Evolutionary conservation across 1,284 basidiomycete species (phyloP), one percentile per base, ranked within the genome.

Genomic region (Tilletiaria anomala): DNA sequence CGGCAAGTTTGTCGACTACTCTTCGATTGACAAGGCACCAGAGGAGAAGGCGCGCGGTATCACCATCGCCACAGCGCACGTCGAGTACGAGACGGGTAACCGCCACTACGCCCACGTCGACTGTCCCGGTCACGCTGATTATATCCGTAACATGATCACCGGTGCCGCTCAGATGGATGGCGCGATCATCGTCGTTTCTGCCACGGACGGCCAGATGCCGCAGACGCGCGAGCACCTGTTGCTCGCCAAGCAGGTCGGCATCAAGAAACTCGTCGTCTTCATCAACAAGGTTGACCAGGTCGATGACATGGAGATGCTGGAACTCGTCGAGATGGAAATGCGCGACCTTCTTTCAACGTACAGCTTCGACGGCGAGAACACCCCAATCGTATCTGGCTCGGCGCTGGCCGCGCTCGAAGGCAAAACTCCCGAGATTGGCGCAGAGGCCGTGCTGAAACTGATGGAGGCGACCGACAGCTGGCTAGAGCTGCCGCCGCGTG

Each of bases 241-340:
- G 38, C 78, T 99, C 43, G 91, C 91, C 58, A 84, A 87, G 67
- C 93, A 99, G 73, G 88, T 97, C 57, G 93, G 93, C 57, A 85
- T 99, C 70, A 91, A 93, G 73, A 87, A 83, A 71, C 78, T 99
- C 32, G 86, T 97, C 51, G 93, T 99, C 55, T 99, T 96, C 75
- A 89, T 99, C 70, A 99, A 97, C 82, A 94, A 96, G 73, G 82
- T 97, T 51, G 93, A 99, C 73, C 79, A 83, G 75, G 83, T 97
- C 48, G 78, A 83, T 52, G 93, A 99, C 75, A 77, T 80, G 22
- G 93, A 99, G 76, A 96, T 97, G 88, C 75, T 97, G 48, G 88
- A 96, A 73, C 82, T 97, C 45, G 93, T 99, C 51, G 93, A 99
- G 64, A 97, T 99, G 91, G 93, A 99, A 76, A 99, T 99, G 82